Conservation (phyloP, 768 basidiomycete species). For the Serendipita indica region DNA sequence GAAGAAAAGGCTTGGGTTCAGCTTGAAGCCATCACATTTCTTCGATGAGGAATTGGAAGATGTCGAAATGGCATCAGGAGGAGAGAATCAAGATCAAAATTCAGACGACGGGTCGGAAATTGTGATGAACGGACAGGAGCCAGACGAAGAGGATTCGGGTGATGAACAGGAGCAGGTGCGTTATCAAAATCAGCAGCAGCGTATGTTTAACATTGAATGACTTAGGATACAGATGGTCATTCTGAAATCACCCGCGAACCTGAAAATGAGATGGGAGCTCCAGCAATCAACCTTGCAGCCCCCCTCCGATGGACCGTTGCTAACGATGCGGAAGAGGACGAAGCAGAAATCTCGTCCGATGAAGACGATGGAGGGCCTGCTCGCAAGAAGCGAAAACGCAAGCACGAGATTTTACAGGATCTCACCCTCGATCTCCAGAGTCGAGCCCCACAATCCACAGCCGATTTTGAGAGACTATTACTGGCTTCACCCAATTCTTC, state of each 20-base stretch:
- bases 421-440: conserved; percentile 78
- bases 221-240: too few species aligned
- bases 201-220: too few species aligned
- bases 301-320: conserved; percentile 21
- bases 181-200: too few species aligned
- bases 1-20: conserved; percentile 66
- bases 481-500: conserved; percentile 94
- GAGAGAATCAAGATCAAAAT: conserved; percentile 18
- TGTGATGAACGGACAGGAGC: not conserved
- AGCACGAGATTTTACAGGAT: conserved; percentile 61
- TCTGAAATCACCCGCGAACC: too few species aligned
- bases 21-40: conserved; percentile 82
- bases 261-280: not conserved
- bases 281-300: not conserved
- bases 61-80: conserved; percentile 18
- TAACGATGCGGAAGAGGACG: conserved; percentile 34
- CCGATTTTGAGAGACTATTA: conserved; percentile 87
- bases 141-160: conserved; percentile 19
- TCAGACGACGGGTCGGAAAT: conserved; percentile 22
- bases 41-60: conserved; percentile 43
- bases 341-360: conserved; percentile 29
- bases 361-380: conserved; percentile 18
- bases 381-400: conserved; percentile 44
- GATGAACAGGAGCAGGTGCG: conserved; percentile 21
- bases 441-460: conserved; percentile 73